Conservation (phyloP, 2,329 filamentous ascomycete genomes). For the Phyllachora maydis region DNA sequence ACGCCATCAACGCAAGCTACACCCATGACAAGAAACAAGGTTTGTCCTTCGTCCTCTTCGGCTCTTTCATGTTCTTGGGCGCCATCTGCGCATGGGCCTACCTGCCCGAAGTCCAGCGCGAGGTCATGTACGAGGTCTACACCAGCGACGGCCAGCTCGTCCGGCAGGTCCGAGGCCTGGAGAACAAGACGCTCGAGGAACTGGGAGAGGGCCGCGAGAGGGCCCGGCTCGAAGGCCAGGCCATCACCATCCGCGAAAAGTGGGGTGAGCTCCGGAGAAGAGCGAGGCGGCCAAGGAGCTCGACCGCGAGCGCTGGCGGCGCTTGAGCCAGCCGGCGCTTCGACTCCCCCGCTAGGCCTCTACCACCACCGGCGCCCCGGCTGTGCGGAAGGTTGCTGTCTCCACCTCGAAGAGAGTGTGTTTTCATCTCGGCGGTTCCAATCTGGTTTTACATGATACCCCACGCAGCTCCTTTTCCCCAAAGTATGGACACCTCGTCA, state of each 20-base stretch:
- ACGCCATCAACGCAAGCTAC: slow-evolving; percentile 25
- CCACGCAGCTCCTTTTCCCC: no score
- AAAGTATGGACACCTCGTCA: no score
- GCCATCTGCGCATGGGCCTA: slow-evolving; percentile 30
- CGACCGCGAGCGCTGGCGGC: slow-evolving; percentile 1
- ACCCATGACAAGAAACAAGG: slow-evolving; percentile 19
- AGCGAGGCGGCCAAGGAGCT: slow-evolving; percentile 3
- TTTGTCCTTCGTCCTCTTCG: slow-evolving; percentile 27
- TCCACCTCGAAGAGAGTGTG: no score
- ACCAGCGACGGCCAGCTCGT: no score
- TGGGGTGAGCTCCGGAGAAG: slow-evolving; percentile 16
- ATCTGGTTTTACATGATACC: no score
- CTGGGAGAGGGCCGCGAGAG: slow-evolving; percentile 24
- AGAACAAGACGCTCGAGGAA: slow-evolving; percentile 26
- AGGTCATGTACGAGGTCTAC: slow-evolving; percentile 10
- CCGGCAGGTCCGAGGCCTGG: slow-evolving; percentile 10
- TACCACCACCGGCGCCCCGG: no score
- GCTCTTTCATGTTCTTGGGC: slow-evolving; percentile 24
- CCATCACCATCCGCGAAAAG: slow-evolving; percentile 21
- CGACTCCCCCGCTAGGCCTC: no score
- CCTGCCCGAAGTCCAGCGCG: slow-evolving; percentile 23
- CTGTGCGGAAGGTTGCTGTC: no score
- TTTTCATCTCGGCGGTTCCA: no score
- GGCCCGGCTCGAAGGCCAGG: slow-evolving; percentile 20
- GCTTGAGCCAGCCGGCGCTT: no score